Percentiles rank a stretch among this genome's conserved stretches.
phyloP scores from a whole-genome alignment of 2,329 filamentous ascomycete species.

The Pseudocercospora pini-densiflorae region DNA sequence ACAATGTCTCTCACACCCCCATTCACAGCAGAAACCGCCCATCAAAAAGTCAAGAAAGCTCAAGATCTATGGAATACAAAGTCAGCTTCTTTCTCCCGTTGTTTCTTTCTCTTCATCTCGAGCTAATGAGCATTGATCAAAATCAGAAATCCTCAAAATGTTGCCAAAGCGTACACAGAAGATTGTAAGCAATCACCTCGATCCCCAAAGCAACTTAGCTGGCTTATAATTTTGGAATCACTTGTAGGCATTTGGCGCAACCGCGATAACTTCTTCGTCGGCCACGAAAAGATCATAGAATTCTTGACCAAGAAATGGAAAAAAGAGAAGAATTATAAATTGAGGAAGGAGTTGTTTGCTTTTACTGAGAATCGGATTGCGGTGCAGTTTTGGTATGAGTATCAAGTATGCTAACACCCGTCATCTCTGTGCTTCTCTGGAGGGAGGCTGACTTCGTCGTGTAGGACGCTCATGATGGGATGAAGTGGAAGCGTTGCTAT shows the following conservation, averaged over 20 bases:
- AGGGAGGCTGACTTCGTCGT: no score
- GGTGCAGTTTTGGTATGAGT: slow-evolving; percentile 67
- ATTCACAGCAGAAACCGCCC: slow-evolving; percentile 74
- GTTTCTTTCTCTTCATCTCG: background rate
- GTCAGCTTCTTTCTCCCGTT: slow-evolving; percentile 49
- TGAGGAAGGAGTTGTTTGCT: slow-evolving; percentile 84
- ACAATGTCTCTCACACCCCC: slow-evolving; percentile 64
- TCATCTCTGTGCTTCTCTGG: no score
- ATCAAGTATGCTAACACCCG: slow-evolving; percentile 74
- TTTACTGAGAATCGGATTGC: slow-evolving; percentile 78
- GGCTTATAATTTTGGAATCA: no score
- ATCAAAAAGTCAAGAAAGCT: slow-evolving; percentile 78
- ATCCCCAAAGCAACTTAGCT: no score
- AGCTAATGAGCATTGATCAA: background rate
- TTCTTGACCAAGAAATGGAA: slow-evolving; percentile 77
- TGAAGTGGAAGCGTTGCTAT: slow-evolving; percentile 80
- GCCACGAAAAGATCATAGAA: slow-evolving; percentile 67
- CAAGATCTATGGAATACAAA: slow-evolving; percentile 82
- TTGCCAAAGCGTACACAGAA: slow-evolving; percentile 75
- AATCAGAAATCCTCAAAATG: slow-evolving; percentile 64
- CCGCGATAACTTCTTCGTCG: slow-evolving; percentile 69
- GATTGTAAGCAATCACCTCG: slow-evolving; percentile 56
- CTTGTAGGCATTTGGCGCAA: slow-evolving; percentile 77
- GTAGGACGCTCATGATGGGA: slow-evolving; percentile 63
- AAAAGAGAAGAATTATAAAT: slow-evolving; percentile 70